Conservation (phyloP, 2,329 filamentous ascomycete genomes). For the Diaporthe sp. region DNA sequence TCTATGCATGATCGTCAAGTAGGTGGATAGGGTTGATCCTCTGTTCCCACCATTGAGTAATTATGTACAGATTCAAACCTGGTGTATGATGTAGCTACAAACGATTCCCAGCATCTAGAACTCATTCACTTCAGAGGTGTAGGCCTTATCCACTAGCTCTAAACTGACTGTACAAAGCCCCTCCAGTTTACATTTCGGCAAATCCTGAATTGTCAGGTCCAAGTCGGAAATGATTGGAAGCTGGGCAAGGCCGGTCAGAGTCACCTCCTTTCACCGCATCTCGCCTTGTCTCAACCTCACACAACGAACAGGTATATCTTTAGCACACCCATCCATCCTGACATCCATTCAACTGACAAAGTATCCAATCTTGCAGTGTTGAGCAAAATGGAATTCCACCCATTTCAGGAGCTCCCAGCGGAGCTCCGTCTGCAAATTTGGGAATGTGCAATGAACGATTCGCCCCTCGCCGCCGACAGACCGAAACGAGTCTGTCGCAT, state of each 20-base stretch:
- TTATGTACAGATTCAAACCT: too few relatives aligned
- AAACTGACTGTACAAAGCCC: not conserved
- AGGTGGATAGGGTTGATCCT: too few relatives aligned
- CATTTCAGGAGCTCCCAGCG: not conserved
- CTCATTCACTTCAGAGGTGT: not conserved
- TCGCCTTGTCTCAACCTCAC: too few relatives aligned
- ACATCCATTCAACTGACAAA: not conserved
- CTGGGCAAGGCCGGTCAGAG: too few relatives aligned
- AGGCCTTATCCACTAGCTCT: not conserved
- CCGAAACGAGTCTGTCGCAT: not conserved
- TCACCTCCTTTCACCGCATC: too few relatives aligned
- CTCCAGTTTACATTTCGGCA: too few relatives aligned
- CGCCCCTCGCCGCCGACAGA: not conserved
- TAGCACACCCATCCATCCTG: not conserved
- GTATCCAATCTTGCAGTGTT: not conserved
- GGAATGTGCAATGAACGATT: not conserved
- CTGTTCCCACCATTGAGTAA: too few relatives aligned
- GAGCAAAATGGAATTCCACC: not conserved
- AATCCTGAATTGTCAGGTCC: not conserved
- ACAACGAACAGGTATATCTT: not conserved
- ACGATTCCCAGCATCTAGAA: not conserved
- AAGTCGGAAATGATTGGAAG: not conserved
- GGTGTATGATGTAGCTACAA: too few relatives aligned
- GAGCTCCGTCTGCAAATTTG: constrained; percentile 3
- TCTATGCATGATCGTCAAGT: too few relatives aligned